phyloP scores from a whole-genome alignment of 2,329 filamentous ascomycete genomes.

The Pseudonectria foliicola region DNA sequence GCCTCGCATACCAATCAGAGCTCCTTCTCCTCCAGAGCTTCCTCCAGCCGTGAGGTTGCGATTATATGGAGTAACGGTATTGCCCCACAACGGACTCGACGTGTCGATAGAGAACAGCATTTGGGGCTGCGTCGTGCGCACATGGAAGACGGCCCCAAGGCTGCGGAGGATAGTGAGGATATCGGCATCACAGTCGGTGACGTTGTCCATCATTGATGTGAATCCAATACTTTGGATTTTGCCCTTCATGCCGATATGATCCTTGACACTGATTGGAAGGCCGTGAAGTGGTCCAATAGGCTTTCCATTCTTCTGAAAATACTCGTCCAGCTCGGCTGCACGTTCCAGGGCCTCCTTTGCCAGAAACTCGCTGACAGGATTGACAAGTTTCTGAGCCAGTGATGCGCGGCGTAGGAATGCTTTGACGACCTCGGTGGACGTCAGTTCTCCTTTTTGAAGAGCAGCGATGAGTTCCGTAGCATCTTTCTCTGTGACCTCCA shows the following conservation, averaged over 20 bases:
- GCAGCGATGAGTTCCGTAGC: no score
- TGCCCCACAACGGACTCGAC: no score
- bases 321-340: conserved; percentile 6
- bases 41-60: no score
- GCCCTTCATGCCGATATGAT: conserved; percentile 12
- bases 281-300: conserved; percentile 10
- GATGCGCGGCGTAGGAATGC: conserved; percentile 14
- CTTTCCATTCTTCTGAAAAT: conserved; percentile 3
- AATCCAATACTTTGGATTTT: conserved; percentile 7
- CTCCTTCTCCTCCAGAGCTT: no score
- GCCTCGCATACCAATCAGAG: no score
- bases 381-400: conserved; percentile 13
- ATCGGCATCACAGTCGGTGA: conserved; percentile 6
- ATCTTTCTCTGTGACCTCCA: no score
- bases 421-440: conserved; percentile 2
- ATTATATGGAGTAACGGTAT: no score
- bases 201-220: conserved; percentile 6
- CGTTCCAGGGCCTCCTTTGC: conserved; percentile 8
- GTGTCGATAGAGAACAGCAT: no score
- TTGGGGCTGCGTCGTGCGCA: no score
- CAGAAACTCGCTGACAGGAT: conserved; percentile 15
- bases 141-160: no score
- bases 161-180: neutral
- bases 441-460: neutral
- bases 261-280: conserved; percentile 13